Percentiles rank a stretch among this genome's conserved stretches.
Conservation (phyloP, 768 basidiomycete genomes). For the Termitomyces sp. region DNA sequence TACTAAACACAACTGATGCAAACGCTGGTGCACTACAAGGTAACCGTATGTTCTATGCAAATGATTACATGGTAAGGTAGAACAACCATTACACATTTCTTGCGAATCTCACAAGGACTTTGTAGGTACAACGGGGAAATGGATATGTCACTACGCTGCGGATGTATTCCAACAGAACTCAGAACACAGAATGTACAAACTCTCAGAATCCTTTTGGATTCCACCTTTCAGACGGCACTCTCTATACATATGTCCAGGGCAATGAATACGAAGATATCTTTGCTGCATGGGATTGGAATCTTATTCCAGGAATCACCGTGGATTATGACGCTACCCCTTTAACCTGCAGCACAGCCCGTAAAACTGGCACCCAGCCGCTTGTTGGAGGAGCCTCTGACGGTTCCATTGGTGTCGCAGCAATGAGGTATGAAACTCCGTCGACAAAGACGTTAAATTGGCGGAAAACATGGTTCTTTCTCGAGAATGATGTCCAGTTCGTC, state of each 20-base stretch:
- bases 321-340: slow-evolving; percentile 58
- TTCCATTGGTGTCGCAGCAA: slow-evolving; percentile 48
- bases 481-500: slow-evolving; percentile 58
- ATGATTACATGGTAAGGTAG: slow-evolving; percentile 16
- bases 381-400: slow-evolving; percentile 67
- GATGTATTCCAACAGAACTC: slow-evolving; percentile 57
- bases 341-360: slow-evolving; percentile 34
- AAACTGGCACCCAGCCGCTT: slow-evolving; percentile 46
- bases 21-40: slow-evolving; percentile 17
- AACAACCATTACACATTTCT: background rate
- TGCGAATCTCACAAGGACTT: background rate
- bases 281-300: slow-evolving; percentile 75
- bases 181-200: slow-evolving; percentile 63
- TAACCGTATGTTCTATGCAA: slow-evolving; percentile 21
- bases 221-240: slow-evolving; percentile 62
- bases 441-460: slow-evolving; percentile 54
- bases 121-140: slow-evolving; percentile 24
- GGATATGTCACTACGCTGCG: slow-evolving; percentile 53
- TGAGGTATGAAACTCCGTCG: slow-evolving; percentile 64
- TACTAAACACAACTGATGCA: slow-evolving; percentile 20
- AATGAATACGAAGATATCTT: slow-evolving; percentile 72
- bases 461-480: slow-evolving; percentile 73
- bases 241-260: slow-evolving; percentile 61
- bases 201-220: slow-evolving; percentile 62
- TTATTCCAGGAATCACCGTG: slow-evolving; percentile 67